Conservation (phyloP, 768 basidiomycete genomes). For the Calocera cornea region DNA sequence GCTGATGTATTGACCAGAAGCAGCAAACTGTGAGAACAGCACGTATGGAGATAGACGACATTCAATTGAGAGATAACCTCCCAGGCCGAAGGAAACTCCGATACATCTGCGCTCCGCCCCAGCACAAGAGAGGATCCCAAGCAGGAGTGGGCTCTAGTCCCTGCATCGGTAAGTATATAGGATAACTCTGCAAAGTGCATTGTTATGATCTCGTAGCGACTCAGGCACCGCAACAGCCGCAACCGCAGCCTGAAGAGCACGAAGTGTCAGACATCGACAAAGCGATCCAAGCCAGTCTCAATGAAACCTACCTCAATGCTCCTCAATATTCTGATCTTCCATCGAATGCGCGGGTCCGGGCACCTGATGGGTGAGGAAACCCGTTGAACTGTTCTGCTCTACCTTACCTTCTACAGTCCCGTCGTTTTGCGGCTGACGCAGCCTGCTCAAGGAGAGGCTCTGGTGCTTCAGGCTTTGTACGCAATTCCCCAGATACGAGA, state of each 20-base stretch:
- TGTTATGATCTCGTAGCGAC: not conserved
- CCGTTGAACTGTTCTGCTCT: too few relatives aligned
- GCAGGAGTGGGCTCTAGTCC: not conserved
- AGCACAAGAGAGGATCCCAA: not conserved
- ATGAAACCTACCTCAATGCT: not conserved
- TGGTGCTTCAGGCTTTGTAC: not conserved
- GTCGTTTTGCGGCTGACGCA: not conserved
- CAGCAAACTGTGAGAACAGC: too few relatives aligned
- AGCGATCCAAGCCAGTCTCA: not conserved
- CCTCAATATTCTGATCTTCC: not conserved
- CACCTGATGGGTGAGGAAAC: not conserved
- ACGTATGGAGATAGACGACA: too few relatives aligned
- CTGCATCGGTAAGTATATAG: not conserved
- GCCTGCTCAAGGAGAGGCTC: not conserved
- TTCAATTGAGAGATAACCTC: not conserved
- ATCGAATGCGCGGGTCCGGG: not conserved
- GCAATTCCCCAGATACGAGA: not conserved
- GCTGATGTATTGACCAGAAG: too few relatives aligned
- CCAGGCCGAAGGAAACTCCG: not conserved
- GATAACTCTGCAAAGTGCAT: not conserved
- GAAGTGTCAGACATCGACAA: not conserved
- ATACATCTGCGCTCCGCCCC: not conserved
- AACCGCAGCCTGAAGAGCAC: not conserved
- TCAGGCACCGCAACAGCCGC: not conserved
- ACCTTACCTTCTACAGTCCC: not conserved